Evolutionary conservation across 257 asterid species (phyloP), one percentile per base, ranked within the genome.

Genomic region (Solanum dulcamara): DNA sequence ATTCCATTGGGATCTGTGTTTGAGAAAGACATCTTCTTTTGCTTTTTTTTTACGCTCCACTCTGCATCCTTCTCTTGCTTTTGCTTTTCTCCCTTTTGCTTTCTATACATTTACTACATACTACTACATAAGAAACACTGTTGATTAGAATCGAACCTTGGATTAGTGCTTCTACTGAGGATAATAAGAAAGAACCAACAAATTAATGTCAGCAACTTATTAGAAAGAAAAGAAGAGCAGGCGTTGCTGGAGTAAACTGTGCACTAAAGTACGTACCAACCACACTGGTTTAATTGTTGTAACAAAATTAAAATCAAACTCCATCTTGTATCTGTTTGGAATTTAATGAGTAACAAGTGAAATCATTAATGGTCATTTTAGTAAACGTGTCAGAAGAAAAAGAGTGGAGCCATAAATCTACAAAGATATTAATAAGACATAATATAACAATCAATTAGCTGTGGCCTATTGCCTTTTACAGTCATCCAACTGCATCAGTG

Each of bases 1-100:
- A 92, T 92, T 93, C 93, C 93, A 91, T 94, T 14, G 98, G 98
- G 99, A 94, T 96, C 98, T 83, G 99, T 90, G 99, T 89, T 86
- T 72, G 94, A 91, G 95, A 96, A 93, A 94, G 96, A 93, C 98
- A 87, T 92, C 91, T 91, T 94, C 96, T 95, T 91, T 94, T 92
- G 89, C 95, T 93, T 93, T 66, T 91, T 91, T 86, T 55, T 85
- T 82, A 55, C 55, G 75, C 57, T 59, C 88, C 67, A 46, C 75
- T 28, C 81, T 68, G 55, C 85, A 40, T 14, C 81, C 80, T 75
- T 81, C 74, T 18, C 77, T 51, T 53, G 46, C 86, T 81, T 88
- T 84, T 80, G 57, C 67, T 87, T 85, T 84, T 70, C 59, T 68
- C 57, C 57, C 81, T 40, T 81, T 89, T 89, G 85, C 85, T 91